Evolutionary conservation across 768 basidiomycete genomes (phyloP).

Genomic region (Calocera viscosa): DNA sequence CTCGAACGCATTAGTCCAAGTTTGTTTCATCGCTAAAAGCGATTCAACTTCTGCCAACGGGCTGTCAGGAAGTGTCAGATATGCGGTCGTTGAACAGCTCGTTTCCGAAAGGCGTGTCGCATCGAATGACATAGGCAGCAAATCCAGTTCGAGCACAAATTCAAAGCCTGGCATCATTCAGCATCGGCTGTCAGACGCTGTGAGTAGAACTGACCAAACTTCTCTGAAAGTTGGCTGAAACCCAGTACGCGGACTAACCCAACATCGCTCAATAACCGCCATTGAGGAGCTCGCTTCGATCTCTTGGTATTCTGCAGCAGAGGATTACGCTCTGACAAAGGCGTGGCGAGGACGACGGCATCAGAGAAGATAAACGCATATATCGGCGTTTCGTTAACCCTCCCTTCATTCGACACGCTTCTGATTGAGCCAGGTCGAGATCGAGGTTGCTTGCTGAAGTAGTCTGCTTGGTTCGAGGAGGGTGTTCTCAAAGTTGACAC

Average conservation of each 20-base stretch:
- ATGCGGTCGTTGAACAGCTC: slow-evolving; percentile 27
- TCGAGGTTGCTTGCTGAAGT: slow-evolving; percentile 9
- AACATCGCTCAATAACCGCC: slow-evolving; percentile 37
- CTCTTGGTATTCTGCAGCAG: slow-evolving; percentile 19
- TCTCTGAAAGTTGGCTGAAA: slow-evolving; percentile 30
- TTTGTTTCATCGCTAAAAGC: slow-evolving; percentile 22
- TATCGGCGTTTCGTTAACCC: slow-evolving; percentile 18
- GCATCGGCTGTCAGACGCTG: background rate
- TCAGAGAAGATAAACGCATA: slow-evolving; percentile 54
- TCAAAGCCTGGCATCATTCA: slow-evolving; percentile 21
- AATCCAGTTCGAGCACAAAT: slow-evolving; percentile 36
- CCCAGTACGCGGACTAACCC: slow-evolving; percentile 41
- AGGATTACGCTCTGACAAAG: slow-evolving; percentile 19
- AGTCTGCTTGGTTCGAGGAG: slow-evolving; percentile 7
- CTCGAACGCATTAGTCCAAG: slow-evolving; percentile 44
- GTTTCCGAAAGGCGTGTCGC: slow-evolving; percentile 30
- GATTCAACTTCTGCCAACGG: slow-evolving; percentile 7
- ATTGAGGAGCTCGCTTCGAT: slow-evolving; percentile 21
- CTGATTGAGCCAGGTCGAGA: slow-evolving; percentile 13
- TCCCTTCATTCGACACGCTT: slow-evolving; percentile 1
- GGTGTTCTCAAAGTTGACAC: slow-evolving; percentile 5
- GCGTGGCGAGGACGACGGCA: slow-evolving; percentile 45
- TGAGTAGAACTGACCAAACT: slow-evolving; percentile 19
- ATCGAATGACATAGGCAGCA: slow-evolving; percentile 36
- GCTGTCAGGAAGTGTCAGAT: slow-evolving; percentile 25